Conservation (phyloP, 1,139 yeast species). For the Debaryomyces nepalensis region DNA sequence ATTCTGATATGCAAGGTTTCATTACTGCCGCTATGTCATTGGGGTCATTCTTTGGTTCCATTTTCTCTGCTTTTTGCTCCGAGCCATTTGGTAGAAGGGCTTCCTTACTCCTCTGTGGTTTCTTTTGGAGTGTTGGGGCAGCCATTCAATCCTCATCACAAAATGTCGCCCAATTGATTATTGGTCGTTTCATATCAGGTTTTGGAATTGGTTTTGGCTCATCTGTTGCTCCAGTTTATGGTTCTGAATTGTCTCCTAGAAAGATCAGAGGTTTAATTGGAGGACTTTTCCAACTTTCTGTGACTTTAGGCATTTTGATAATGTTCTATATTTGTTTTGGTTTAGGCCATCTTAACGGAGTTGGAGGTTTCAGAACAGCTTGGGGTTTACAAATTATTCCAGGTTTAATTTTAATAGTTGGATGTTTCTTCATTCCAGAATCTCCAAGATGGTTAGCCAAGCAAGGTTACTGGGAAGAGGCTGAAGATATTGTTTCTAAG, state of each 20-base stretch:
- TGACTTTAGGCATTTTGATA: slow-evolving; percentile 44
- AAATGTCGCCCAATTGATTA: slow-evolving; percentile 41
- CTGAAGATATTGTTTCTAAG: slow-evolving; percentile 35
- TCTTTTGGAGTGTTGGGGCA: slow-evolving; percentile 40
- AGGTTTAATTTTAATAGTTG: slow-evolving; percentile 49
- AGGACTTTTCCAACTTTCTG: slow-evolving; percentile 49
- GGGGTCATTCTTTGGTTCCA: slow-evolving; percentile 42
- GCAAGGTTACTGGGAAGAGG: slow-evolving; percentile 40
- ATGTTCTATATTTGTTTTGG: slow-evolving; percentile 47
- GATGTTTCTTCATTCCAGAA: slow-evolving; percentile 44
- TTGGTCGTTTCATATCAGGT: slow-evolving; percentile 59
- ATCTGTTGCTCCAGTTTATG: slow-evolving; percentile 60
- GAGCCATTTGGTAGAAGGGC: slow-evolving; percentile 44
- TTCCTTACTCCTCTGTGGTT: slow-evolving; percentile 33
- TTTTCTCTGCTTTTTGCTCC: slow-evolving; percentile 34
- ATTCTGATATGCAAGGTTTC: slow-evolving; percentile 33
- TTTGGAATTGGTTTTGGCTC: slow-evolving; percentile 64
- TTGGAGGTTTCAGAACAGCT: slow-evolving; percentile 52
- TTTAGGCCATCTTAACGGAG: slow-evolving; percentile 38
- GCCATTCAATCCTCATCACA: slow-evolving; percentile 37
- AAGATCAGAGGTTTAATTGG: slow-evolving; percentile 56
- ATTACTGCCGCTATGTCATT: slow-evolving; percentile 42
- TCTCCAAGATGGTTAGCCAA: slow-evolving; percentile 46
- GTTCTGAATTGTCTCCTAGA: slow-evolving; percentile 59
- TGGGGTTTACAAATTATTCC: slow-evolving; percentile 62